Evolutionary conservation across 192 early-diverging fungal species (phyloP).

Genomic region (Coemansia umbellata): DNA sequence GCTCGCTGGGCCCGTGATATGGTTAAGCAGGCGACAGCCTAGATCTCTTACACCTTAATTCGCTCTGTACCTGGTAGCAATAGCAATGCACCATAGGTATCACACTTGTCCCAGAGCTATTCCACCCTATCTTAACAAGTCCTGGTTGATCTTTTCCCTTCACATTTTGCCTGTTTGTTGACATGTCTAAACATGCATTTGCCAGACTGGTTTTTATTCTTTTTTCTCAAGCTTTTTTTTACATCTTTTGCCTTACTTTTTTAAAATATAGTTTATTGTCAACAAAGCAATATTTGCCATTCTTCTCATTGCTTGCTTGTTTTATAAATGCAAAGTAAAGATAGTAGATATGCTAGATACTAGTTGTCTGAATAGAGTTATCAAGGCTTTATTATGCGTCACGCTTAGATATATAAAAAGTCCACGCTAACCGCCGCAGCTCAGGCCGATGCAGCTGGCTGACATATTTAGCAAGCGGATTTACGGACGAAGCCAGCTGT

Average conservation of each 20-base stretch:
- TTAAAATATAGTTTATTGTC: not conserved
- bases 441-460: constrained; percentile 27
- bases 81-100: no score
- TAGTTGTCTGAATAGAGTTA: no score
- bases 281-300: no score
- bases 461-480: constrained; percentile 40
- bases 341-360: not conserved
- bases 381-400: not conserved
- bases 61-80: no score
- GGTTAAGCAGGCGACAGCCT: constrained; percentile 48
- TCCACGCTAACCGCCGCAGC: constrained; percentile 39
- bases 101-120: no score
- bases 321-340: not conserved
- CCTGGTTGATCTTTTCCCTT: no score
- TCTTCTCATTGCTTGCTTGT: not conserved
- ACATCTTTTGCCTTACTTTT: not conserved
- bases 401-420: constrained; percentile 20
- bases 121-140: no score
- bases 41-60: not conserved
- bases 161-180: no score
- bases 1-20: constrained; percentile 51
- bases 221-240: not conserved
- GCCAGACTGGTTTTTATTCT: not conserved
- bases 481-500: constrained; percentile 18
- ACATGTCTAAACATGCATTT: no score